Conservation (phyloP, 2,329 filamentous ascomycete species). For the Acrodontium crateriforme region DNA sequence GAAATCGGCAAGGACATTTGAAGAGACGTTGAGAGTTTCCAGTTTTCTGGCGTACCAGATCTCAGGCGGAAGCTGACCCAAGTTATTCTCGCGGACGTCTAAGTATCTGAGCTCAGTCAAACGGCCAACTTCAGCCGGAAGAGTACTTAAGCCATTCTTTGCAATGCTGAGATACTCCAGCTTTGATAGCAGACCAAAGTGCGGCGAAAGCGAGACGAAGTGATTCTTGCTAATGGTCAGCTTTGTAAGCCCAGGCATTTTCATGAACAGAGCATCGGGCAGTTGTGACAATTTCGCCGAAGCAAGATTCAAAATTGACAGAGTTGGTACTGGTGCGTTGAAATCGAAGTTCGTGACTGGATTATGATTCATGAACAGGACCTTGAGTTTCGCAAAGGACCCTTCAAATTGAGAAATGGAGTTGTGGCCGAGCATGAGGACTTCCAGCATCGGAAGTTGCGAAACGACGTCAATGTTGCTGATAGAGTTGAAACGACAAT, state of each 20-base stretch:
- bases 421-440: slow-evolving; percentile 84
- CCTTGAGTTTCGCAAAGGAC: slow-evolving; percentile 70
- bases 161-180: slow-evolving; percentile 90
- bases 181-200: slow-evolving; percentile 69
- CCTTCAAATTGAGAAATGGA: slow-evolving; percentile 79
- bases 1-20: slow-evolving; percentile 81
- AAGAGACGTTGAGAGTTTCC: slow-evolving; percentile 87
- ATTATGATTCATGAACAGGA: slow-evolving; percentile 83
- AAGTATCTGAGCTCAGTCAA: slow-evolving; percentile 71
- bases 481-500: slow-evolving; percentile 86
- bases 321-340: slow-evolving; percentile 57
- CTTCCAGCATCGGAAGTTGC: slow-evolving; percentile 72
- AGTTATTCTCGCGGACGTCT: slow-evolving; percentile 86
- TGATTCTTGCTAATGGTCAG: slow-evolving; percentile 90
- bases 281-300: slow-evolving; percentile 84
- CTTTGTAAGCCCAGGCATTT: slow-evolving; percentile 74
- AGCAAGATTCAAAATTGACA: slow-evolving; percentile 78
- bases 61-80: slow-evolving; percentile 75
- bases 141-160: slow-evolving; percentile 71
- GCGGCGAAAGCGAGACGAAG: slow-evolving; percentile 74
- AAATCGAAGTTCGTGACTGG: slow-evolving; percentile 91
- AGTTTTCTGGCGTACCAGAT: slow-evolving; percentile 91
- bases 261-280: slow-evolving; percentile 71
- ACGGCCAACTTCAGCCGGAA: slow-evolving; percentile 80
- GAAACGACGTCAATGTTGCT: slow-evolving; percentile 79